These are phyloP conservation scores for Termitomyces sp. DNA, from an alignment of 768 basidiomycete genomes.

Conservation along the genomic window DNA sequence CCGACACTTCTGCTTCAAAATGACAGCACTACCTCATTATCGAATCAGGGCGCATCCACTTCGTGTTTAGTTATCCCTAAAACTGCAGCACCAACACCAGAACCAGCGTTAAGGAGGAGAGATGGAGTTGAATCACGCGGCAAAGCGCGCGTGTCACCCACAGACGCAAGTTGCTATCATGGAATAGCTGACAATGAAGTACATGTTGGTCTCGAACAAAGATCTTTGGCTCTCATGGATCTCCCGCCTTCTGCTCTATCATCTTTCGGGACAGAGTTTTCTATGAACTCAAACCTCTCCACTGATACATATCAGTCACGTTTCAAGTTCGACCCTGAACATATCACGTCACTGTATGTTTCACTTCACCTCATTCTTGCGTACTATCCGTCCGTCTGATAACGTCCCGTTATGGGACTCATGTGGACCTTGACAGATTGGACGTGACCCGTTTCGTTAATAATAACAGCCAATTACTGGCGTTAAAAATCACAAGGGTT, in stretches of 20 bases:
- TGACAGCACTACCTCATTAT: neutral
- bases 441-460: too few species aligned
- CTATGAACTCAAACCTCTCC: too few species aligned
- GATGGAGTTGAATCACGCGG: conserved; percentile 5
- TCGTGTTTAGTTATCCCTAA: neutral
- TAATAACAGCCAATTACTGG: neutral
- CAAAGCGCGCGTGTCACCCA: neutral
- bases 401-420: too few species aligned
- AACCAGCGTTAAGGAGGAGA: conserved; percentile 11
- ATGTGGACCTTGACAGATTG: too few species aligned
- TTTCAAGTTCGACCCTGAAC: too few species aligned
- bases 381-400: too few species aligned
- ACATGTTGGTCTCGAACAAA: neutral
- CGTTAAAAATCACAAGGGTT: neutral
- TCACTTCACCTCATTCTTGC: too few species aligned
- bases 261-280: too few species aligned
- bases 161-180: neutral
- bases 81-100: too few species aligned
- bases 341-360: too few species aligned
- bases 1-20: conserved; percentile 15
- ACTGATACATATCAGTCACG: too few species aligned
- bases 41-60: conserved; percentile 3
- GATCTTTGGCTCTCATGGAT: neutral
- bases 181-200: neutral
- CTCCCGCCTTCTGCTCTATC: neutral